Conservation (phyloP, 2,329 filamentous ascomycete species). For the Pseudogymnoascus sp. region DNA sequence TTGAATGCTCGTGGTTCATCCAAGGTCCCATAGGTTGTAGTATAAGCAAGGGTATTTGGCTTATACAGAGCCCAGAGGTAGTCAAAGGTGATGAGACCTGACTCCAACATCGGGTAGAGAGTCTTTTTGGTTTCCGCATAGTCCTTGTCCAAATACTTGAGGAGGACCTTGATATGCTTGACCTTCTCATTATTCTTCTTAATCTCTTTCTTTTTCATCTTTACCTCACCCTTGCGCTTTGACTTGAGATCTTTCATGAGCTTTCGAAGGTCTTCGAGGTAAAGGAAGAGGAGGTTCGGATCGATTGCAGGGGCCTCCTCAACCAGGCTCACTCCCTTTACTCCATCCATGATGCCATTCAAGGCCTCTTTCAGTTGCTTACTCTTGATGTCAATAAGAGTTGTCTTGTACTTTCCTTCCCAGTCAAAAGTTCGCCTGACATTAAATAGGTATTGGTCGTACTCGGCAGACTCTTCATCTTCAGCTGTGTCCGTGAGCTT, state of each 20-base stretch:
- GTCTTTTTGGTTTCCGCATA: constrained; percentile 72
- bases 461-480: constrained; percentile 55
- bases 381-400: constrained; percentile 78
- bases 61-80: constrained; percentile 85
- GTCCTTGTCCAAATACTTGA: constrained; percentile 74
- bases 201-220: constrained; percentile 52
- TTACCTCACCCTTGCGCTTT: constrained; percentile 40
- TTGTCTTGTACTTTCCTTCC: constrained; percentile 69
- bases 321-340: constrained; percentile 71
- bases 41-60: constrained; percentile 72
- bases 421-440: constrained; percentile 76
- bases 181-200: constrained; percentile 52
- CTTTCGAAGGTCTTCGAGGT: constrained; percentile 67
- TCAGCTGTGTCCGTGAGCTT: constrained; percentile 60
- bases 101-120: constrained; percentile 70
- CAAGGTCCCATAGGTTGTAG: constrained; percentile 65
- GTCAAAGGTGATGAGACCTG: constrained; percentile 81
- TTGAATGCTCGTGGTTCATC: constrained; percentile 79
- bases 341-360: constrained; percentile 62
- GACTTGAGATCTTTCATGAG: constrained; percentile 53
- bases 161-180: constrained; percentile 61
- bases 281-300: constrained; percentile 63
- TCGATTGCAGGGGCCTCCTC: constrained; percentile 69
- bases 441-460: constrained; percentile 75
- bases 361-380: constrained; percentile 66